phyloP scores from a whole-genome alignment of 345 rosid species.

The Salix purpurea region DNA sequence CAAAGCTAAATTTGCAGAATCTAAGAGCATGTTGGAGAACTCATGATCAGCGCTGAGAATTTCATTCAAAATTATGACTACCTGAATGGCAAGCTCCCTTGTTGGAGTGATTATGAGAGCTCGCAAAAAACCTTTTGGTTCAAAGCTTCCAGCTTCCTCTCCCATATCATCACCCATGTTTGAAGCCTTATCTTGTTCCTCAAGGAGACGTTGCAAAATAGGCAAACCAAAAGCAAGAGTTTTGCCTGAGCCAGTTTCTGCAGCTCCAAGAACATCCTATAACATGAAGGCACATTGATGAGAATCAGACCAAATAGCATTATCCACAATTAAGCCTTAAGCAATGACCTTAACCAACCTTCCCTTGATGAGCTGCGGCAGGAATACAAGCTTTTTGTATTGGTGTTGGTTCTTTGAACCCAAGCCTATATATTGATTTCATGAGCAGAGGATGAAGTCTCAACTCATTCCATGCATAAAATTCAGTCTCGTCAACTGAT shows the following conservation, averaged over 20 bases:
- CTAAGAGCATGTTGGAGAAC: neutral
- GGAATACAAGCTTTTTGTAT: constrained; percentile 88
- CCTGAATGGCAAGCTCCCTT: constrained; percentile 95
- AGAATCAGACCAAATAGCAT: neutral
- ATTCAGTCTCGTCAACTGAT: constrained; percentile 51
- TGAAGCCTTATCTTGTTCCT: constrained; percentile 67
- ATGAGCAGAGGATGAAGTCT: constrained; percentile 79
- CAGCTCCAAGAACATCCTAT: constrained; percentile 96
- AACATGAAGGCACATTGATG: constrained; percentile 12
- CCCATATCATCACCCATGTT: constrained; percentile 47
- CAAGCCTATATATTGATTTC: constrained; percentile 67
- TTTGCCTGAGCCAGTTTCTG: constrained; percentile 98
- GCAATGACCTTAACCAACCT: constrained; percentile 43
- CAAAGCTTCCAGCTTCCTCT: constrained; percentile 56
- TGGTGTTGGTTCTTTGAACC: constrained; percentile 85
- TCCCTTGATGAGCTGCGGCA: constrained; percentile 92
- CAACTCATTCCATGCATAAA: constrained; percentile 70
- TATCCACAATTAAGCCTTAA: neutral
- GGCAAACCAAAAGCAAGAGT: constrained; percentile 99
- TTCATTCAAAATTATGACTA: constrained; percentile 14
- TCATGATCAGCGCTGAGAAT: neutral
- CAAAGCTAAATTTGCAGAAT: neutral
- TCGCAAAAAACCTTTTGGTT: constrained; percentile 66
- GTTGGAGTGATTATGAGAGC: constrained; percentile 94
- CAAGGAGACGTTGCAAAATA: constrained; percentile 82